Percentiles rank a stretch among this genome's conserved stretches.
phyloP scores from a whole-genome alignment of 2,329 filamentous ascomycete species.

The Pseudogymnoascus sp. region DNA sequence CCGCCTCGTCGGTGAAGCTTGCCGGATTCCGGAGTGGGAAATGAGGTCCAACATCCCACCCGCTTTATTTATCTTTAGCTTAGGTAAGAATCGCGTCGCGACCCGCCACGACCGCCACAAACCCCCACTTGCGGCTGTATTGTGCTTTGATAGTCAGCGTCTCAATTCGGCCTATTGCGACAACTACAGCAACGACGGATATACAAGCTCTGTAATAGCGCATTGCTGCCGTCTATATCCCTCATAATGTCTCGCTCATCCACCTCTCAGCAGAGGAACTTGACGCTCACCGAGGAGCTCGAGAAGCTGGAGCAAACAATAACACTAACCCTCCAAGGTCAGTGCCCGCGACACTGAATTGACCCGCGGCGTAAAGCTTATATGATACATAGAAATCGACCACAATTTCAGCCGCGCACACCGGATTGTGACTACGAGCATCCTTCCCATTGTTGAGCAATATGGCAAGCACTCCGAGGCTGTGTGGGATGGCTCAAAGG shows the following conservation, averaged over 20 bases:
- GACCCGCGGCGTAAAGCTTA: neutral
- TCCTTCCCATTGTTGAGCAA: constrained; percentile 86
- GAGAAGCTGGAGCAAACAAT: constrained; percentile 96
- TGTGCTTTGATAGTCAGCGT: neutral
- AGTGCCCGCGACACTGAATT: constrained; percentile 11
- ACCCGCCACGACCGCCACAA: neutral
- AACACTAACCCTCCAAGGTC: constrained; percentile 87
- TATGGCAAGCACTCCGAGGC: constrained; percentile 89
- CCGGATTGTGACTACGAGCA: constrained; percentile 87
- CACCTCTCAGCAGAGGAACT: constrained; percentile 38
- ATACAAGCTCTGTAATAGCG: neutral
- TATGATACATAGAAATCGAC: constrained; percentile 70
- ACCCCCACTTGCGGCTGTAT: neutral
- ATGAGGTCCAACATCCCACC: neutral
- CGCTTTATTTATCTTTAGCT: neutral
- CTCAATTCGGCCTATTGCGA: neutral
- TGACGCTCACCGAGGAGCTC: constrained; percentile 88
- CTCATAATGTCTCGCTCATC: constrained; percentile 23
- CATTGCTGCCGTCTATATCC: neutral
- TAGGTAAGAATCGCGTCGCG: neutral
- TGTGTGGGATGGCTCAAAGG: constrained; percentile 96
- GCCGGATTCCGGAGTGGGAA: neutral
- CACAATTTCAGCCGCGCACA: constrained; percentile 97
- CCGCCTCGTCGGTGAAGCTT: neutral
- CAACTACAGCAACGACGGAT: neutral